Base-by-base conservation (phyloP, 2,329 filamentous ascomycete genomes). In the Penicillium hordei region DNA sequence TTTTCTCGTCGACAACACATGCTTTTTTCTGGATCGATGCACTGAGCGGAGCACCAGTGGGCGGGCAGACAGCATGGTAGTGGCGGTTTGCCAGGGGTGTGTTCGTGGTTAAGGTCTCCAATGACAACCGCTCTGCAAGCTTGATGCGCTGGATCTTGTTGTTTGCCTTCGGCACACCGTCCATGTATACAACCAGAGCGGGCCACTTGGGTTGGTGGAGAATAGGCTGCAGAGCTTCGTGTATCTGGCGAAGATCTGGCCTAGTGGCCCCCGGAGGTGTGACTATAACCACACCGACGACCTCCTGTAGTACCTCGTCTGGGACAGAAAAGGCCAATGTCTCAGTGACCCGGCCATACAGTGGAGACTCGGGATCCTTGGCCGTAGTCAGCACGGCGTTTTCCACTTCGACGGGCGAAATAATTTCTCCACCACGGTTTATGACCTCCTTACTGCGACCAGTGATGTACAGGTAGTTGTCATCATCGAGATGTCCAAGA, bases 391-490 rank as follows among this genome's bases (percentile, higher is more conserved):
- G 72, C 56, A 85, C 79, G 10, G 82, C 82, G 61, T 84, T 80
- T 63, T 85, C 83, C n/a, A 85, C 77, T 63, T 85, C 83, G 53
- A 84, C 83, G 0, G 83, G 82, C 5, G 81, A 83, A 56, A 85
- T 84, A n/a, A 84, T 75, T 65, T 85, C 83, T 34, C 83, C 82
- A 36, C 82, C 83, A 12, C 82, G 78, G 64, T 84, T 84, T 68
- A 84, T 83, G 55, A 84, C 80, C 55, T 84, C 82, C 62, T 84
- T 84, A 65, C 77, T 82, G 31, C 82, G 76, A 8, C 82, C 82
- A 2, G 81, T 84, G 60, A 84, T 80, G 68, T 79, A 83, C 9
- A 84, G 75, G 60, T 79, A 83, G 27, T 80, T 80, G 12, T 82
- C 78, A 1, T 68, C 55, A 59, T 84, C 82, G 57, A 83, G 73